Conservation (phyloP, 768 basidiomycete species). For the button mushroom (Agaricus bisporus) region DNA sequence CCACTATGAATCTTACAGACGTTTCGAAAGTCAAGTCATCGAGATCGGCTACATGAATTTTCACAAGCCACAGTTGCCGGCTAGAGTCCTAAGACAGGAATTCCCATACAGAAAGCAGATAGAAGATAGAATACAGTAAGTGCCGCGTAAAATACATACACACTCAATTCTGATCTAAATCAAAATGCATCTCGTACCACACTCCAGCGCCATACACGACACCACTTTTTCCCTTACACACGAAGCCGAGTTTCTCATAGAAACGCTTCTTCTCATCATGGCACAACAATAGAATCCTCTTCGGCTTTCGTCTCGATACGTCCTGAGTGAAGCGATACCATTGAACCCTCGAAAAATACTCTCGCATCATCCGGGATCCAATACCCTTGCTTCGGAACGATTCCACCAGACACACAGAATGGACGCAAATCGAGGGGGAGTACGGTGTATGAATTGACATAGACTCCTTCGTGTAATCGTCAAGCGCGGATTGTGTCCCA, state of each 20-base stretch:
- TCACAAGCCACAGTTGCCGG: too few species aligned
- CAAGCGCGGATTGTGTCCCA: conserved; percentile 50
- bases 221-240: conserved; percentile 46
- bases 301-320: conserved; percentile 24
- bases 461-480: conserved; percentile 53
- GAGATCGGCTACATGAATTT: too few species aligned
- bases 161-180: conserved; percentile 13
- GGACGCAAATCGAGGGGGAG: conserved; percentile 54
- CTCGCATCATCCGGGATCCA: conserved; percentile 47
- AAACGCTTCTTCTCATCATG: conserved; percentile 53
- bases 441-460: conserved; percentile 58
- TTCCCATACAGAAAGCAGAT: neutral
- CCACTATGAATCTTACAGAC: too few species aligned
- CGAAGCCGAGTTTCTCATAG: conserved; percentile 60
- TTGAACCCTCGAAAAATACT: conserved; percentile 47
- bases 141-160: neutral
- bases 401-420: conserved; percentile 55
- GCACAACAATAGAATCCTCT: conserved; percentile 47
- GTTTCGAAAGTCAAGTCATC: too few species aligned
- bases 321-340: conserved; percentile 18
- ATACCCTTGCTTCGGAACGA: conserved; percentile 39
- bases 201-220: conserved; percentile 52
- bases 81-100: too few species aligned
- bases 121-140: neutral
- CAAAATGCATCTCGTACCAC: conserved; percentile 60